A percentile compares a stretch with the other conserved stretches of the same genome.
Evolutionary conservation across 768 basidiomycete species (phyloP).

Genomic region (Suillus weaverae): DNA sequence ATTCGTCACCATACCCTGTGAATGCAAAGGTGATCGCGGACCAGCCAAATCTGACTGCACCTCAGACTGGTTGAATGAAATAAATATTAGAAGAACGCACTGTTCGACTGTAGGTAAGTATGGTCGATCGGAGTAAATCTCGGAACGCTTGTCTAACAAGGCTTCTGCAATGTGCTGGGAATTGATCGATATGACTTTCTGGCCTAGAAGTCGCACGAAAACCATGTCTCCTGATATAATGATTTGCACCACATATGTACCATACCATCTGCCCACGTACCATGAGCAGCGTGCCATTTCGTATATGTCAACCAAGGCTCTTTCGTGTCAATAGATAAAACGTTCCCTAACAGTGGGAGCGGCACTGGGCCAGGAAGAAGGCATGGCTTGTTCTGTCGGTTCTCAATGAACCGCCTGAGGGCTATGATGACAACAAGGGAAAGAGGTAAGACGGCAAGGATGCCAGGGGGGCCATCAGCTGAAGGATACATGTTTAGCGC

Average conservation of each 20-base stretch:
- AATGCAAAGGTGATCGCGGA: not conserved
- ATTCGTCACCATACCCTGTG: constrained; percentile 2
- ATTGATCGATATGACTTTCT: not conserved
- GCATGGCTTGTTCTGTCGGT: not conserved
- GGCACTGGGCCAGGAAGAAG: constrained; percentile 7
- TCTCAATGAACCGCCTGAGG: not conserved
- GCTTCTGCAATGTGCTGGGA: constrained; percentile 6
- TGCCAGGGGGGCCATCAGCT: not conserved
- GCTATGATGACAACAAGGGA: not conserved
- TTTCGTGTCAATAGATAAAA: not conserved
- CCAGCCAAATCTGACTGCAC: constrained; percentile 6
- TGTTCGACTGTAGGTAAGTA: constrained; percentile 1
- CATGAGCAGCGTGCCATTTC: constrained; percentile 1
- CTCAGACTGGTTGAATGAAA: not conserved
- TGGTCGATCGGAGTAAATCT: constrained; percentile 11
- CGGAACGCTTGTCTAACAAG: constrained; percentile 10
- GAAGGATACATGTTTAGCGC: not conserved
- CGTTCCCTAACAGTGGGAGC: constrained; percentile 7
- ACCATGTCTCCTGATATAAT: not conserved
- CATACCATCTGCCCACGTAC: not conserved
- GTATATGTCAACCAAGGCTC: constrained; percentile 8
- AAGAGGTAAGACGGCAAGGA: not conserved
- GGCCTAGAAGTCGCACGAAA: not conserved
- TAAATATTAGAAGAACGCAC: not conserved
- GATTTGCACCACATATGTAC: not conserved